Evolutionary conservation across 2,329 filamentous ascomycete species (phyloP).

Genomic region (Sporothrix pseudoabietina): DNA sequence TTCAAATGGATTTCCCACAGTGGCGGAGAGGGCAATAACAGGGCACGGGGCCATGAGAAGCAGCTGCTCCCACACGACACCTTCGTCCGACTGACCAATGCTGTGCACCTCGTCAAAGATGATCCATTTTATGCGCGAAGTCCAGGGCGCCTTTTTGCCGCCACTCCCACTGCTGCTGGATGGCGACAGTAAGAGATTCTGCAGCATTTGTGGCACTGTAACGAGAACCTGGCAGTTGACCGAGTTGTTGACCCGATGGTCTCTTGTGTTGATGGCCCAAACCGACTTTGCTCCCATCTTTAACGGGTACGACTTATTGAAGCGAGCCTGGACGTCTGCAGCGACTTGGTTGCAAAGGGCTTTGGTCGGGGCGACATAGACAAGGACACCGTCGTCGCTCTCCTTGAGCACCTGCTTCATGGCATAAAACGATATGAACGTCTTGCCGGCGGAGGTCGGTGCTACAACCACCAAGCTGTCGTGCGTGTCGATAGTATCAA

Average conservation of each 20-base stretch:
- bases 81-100: slow-evolving; percentile 75
- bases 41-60: slow-evolving; percentile 73
- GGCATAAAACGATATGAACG: slow-evolving; percentile 81
- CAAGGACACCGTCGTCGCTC: slow-evolving; percentile 69
- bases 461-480: slow-evolving; percentile 75
- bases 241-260: slow-evolving; percentile 74
- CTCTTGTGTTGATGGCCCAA: slow-evolving; percentile 77
- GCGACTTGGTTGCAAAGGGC: slow-evolving; percentile 83
- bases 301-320: slow-evolving; percentile 63
- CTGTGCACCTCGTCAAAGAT: slow-evolving; percentile 84
- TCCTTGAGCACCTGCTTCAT: slow-evolving; percentile 74
- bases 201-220: slow-evolving; percentile 75
- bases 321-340: slow-evolving; percentile 74
- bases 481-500: slow-evolving; percentile 71
- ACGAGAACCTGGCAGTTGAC: slow-evolving; percentile 73
- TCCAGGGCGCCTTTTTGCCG: slow-evolving; percentile 56
- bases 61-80: slow-evolving; percentile 77
- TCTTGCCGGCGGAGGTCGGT: slow-evolving; percentile 78
- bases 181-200: slow-evolving; percentile 73
- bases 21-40: slow-evolving; percentile 78
- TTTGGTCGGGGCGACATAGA: slow-evolving; percentile 81
- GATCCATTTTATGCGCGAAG: slow-evolving; percentile 68
- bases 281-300: slow-evolving; percentile 63
- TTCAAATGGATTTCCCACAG: slow-evolving; percentile 72
- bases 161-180: slow-evolving; percentile 57